phyloP scores from a whole-genome alignment of 2,329 filamentous ascomycete species.

The Neonectria neomacrospora region DNA sequence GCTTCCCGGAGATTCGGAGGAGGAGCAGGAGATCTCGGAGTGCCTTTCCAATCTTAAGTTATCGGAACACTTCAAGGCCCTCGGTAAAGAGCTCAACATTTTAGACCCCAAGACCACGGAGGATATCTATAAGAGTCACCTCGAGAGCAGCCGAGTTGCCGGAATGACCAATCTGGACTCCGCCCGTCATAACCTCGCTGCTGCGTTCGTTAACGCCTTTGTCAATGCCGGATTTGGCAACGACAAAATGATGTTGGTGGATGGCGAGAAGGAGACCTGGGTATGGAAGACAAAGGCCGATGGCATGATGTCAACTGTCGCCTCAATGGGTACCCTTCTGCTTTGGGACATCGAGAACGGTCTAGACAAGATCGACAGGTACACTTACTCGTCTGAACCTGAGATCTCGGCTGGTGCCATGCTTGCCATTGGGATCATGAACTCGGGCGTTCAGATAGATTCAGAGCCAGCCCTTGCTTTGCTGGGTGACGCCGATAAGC shows the following conservation, averaged over 20 bases:
- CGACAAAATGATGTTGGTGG: slow-evolving; percentile 97
- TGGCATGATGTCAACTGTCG: slow-evolving; percentile 95
- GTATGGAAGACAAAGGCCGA: slow-evolving; percentile 99
- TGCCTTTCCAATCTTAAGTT: slow-evolving; percentile 89
- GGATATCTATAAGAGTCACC: slow-evolving; percentile 99
- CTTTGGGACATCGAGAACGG: slow-evolving; percentile 95
- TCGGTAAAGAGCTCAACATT: slow-evolving; percentile 96
- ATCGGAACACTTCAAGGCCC: slow-evolving; percentile 90
- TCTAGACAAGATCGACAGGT: slow-evolving; percentile 93
- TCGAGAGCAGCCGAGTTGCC: slow-evolving; percentile 93
- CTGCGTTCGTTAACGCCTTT: slow-evolving; percentile 96
- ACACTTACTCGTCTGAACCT: slow-evolving; percentile 84
- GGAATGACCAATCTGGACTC: slow-evolving; percentile 96
- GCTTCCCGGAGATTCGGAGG: slow-evolving; percentile 71
- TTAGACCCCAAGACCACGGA: slow-evolving; percentile 96
- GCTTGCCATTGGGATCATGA: slow-evolving; percentile 95
- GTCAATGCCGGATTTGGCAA: slow-evolving; percentile 95
- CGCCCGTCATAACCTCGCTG: slow-evolving; percentile 93
- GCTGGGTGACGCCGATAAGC: slow-evolving; percentile 81
- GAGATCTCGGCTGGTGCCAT: slow-evolving; percentile 89
- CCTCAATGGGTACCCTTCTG: slow-evolving; percentile 89
- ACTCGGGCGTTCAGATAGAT: slow-evolving; percentile 89
- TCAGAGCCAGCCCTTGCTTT: slow-evolving; percentile 91
- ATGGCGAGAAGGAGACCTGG: slow-evolving; percentile 91
- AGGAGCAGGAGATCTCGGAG: slow-evolving; percentile 80